phyloP scores from a whole-genome alignment of 108 stramenopile genomes.

The Cyclotella sp. region DNA sequence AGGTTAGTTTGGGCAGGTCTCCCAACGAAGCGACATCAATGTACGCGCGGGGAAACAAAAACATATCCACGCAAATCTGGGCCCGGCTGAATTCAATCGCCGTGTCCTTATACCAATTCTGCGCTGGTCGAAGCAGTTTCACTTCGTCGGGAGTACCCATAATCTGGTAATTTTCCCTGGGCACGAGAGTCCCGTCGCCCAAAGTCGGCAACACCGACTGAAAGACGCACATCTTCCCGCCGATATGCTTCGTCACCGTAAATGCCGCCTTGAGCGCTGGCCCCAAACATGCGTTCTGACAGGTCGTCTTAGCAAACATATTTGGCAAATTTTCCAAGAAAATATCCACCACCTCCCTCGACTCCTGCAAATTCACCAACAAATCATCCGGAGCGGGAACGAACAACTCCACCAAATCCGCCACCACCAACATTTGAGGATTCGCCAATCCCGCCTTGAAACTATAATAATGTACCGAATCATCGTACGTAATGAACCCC shows the following conservation, averaged over 20 bases:
- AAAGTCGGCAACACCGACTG: conserved; percentile 90
- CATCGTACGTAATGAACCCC: conserved; percentile 96
- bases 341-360: conserved; percentile 81
- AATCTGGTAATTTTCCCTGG: conserved; percentile 89
- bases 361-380: conserved; percentile 93
- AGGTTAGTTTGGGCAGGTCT: conserved; percentile 87
- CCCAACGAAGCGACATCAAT: conserved; percentile 92
- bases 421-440: conserved; percentile 96
- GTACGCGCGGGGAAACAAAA: conserved; percentile 89
- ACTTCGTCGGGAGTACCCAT: conserved; percentile 96
- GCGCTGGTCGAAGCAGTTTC: conserved; percentile 85
- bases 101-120: conserved; percentile 92
- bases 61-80: conserved; percentile 98
- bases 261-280: conserved; percentile 95
- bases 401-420: conserved; percentile 94
- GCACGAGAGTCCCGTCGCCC: conserved; percentile 90
- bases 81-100: conserved; percentile 95
- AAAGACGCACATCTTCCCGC: conserved; percentile 97
- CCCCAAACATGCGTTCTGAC: conserved; percentile 77
- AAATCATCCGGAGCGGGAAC: conserved; percentile 96
- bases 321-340: conserved; percentile 93
- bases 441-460: conserved; percentile 79
- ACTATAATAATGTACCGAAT: conserved; percentile 95
- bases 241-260: conserved; percentile 94
- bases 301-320: conserved; percentile 88